Evolutionary conservation across 2,329 filamentous ascomycete genomes (phyloP).

Genomic region (Fusarium coffeatum): DNA sequence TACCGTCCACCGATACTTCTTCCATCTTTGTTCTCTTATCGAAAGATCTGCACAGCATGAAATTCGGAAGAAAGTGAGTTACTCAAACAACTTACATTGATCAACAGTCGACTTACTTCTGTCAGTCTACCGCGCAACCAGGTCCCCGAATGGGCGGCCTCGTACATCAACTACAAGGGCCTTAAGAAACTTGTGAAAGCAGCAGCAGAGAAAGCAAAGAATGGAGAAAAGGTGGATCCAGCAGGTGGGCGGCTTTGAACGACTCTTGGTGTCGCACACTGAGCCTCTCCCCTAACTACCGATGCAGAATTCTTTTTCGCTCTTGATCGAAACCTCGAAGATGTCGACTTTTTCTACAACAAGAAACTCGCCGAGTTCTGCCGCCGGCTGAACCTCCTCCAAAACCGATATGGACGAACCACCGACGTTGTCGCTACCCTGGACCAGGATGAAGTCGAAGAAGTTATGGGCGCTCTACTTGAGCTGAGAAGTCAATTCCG

Average conservation of each 20-base stretch:
- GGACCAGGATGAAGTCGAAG: conserved; percentile 89
- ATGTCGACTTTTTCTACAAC: conserved; percentile 97
- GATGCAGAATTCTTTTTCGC: conserved; percentile 92
- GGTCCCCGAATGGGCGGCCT: conserved; percentile 86
- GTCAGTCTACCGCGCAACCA: conserved; percentile 79
- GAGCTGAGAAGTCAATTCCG: conserved; percentile 88
- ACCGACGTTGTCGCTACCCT: conserved; percentile 76
- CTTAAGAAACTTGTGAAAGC: conserved; percentile 96
- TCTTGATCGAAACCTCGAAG: conserved; percentile 95
- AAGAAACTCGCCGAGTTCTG: conserved; percentile 90
- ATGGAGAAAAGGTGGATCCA: conserved; percentile 83
- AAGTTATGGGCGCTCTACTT: conserved; percentile 88
- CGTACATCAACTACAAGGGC: conserved; percentile 90
- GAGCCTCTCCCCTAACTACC: conserved; percentile 50
- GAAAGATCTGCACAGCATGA: conserved; percentile 57
- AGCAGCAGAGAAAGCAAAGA: conserved; percentile 72
- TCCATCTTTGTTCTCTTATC: conserved; percentile 14
- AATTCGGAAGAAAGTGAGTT: conserved; percentile 72
- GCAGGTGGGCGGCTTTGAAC: conserved; percentile 75
- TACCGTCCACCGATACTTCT: conserved; percentile 6
- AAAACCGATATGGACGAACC: conserved; percentile 85
- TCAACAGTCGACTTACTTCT: conserved; percentile 10
- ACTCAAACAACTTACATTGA: conserved; percentile 1
- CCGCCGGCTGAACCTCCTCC: conserved; percentile 84
- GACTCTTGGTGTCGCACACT: conserved; percentile 45